Conservation (phyloP, 768 basidiomycete genomes). For the Floccularia luteovirens region DNA sequence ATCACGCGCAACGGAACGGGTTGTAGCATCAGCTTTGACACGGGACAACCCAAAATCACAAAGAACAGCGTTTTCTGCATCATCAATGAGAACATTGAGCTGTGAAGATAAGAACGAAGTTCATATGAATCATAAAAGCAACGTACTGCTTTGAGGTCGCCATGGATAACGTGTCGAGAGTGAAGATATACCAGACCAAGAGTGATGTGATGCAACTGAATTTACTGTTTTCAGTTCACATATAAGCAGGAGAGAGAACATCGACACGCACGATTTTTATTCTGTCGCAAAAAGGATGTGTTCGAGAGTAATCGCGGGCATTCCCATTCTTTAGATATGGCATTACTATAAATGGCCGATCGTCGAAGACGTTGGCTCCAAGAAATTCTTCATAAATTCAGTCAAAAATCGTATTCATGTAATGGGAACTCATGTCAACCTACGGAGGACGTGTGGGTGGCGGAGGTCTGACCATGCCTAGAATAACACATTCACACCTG, state of each 20-base stretch:
- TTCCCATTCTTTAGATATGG: constrained; percentile 4
- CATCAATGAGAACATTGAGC: constrained; percentile 33
- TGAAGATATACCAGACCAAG: constrained; percentile 17
- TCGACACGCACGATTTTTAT: constrained; percentile 6
- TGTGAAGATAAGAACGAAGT: constrained; percentile 8
- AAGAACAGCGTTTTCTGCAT: constrained; percentile 27
- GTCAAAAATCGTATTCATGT: background rate
- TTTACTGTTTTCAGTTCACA: background rate
- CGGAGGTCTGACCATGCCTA: background rate
- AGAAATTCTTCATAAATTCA: background rate
- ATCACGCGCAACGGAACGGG: constrained; percentile 10
- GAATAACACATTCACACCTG: too few species aligned
- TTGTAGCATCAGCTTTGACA: constrained; percentile 19
- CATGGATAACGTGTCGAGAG: constrained; percentile 14
- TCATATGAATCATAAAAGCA: background rate
- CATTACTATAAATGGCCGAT: constrained; percentile 8
- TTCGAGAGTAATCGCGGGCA: constrained; percentile 2
- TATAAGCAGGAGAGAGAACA: background rate
- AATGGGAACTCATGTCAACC: background rate
- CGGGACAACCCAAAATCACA: constrained; percentile 40
- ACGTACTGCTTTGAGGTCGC: constrained; percentile 17
- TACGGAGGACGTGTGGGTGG: background rate
- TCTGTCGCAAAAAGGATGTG: background rate
- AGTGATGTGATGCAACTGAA: constrained; percentile 12
- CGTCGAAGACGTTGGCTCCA: constrained; percentile 1